Conservation (phyloP, 2,329 filamentous ascomycete genomes). For the Chaetomiaceae sp. region DNA sequence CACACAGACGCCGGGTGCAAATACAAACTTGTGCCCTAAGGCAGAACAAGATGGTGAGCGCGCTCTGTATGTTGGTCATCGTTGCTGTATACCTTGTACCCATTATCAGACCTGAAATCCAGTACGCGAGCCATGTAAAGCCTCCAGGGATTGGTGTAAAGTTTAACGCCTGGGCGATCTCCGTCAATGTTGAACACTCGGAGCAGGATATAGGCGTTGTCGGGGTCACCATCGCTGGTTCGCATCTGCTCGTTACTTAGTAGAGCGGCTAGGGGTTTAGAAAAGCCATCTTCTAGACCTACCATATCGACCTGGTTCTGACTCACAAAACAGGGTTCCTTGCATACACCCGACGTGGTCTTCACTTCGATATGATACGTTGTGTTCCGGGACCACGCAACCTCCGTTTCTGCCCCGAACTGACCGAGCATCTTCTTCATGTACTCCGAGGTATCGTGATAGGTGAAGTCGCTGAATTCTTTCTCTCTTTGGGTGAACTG, state of each 20-base stretch:
- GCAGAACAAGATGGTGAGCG: too few relatives aligned
- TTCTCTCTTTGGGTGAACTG: background rate
- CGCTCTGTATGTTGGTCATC: too few relatives aligned
- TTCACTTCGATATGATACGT: background rate
- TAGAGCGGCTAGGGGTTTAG: background rate
- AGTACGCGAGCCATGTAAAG: background rate
- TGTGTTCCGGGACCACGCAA: background rate
- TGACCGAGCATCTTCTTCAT: too few relatives aligned
- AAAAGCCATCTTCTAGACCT: background rate
- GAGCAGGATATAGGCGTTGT: background rate
- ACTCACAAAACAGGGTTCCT: background rate
- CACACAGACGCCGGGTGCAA: too few relatives aligned
- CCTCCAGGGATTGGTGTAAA: background rate
- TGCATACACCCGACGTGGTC: background rate
- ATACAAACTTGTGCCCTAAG: too few relatives aligned
- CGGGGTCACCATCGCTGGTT: background rate
- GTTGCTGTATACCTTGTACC: background rate
- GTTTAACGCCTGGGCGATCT: background rate
- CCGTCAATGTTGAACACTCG: background rate
- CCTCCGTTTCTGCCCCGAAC: background rate
- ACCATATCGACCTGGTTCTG: background rate
- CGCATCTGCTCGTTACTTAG: background rate
- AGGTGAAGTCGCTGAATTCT: background rate
- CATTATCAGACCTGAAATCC: background rate
- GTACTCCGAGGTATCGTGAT: background rate